Conservation (phyloP, 2,329 filamentous ascomycete species). For the Colletotrichum sublineola region DNA sequence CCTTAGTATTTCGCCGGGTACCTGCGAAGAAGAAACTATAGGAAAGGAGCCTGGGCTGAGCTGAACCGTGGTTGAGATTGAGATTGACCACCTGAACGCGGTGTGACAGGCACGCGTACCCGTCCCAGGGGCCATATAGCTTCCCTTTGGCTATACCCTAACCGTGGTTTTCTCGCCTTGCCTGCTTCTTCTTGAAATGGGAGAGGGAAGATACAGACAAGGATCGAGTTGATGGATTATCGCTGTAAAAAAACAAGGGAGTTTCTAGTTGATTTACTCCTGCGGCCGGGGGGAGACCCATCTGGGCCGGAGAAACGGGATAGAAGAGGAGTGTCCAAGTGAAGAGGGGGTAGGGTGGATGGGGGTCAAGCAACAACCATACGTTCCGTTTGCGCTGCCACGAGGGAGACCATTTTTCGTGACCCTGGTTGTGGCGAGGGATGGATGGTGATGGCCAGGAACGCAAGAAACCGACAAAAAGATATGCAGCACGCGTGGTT, state of each 20-base stretch:
- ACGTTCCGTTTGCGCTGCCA: not conserved
- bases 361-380: constrained; percentile 7
- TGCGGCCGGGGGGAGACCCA: constrained; percentile 26
- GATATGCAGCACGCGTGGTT: not conserved
- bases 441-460: not conserved
- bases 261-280: constrained; percentile 21
- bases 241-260: constrained; percentile 7
- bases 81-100: constrained; percentile 27
- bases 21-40: constrained; percentile 28
- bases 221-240: constrained; percentile 1
- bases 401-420: not conserved
- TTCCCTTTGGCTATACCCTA: not conserved
- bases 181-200: constrained; percentile 1
- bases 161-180: not conserved
- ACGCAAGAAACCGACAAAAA: constrained; percentile 29
- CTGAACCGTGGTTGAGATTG: constrained; percentile 29
- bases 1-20: constrained; percentile 20
- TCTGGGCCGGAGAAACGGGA: constrained; percentile 8
- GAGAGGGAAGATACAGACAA: not conserved
- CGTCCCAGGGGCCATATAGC: constrained; percentile 1
- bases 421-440: constrained; percentile 6
- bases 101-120: constrained; percentile 12
- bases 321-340: not conserved
- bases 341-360: not conserved
- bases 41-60: constrained; percentile 22